Conservation (phyloP, 306 rosid genomes). For the Castanea sativa region DNA sequence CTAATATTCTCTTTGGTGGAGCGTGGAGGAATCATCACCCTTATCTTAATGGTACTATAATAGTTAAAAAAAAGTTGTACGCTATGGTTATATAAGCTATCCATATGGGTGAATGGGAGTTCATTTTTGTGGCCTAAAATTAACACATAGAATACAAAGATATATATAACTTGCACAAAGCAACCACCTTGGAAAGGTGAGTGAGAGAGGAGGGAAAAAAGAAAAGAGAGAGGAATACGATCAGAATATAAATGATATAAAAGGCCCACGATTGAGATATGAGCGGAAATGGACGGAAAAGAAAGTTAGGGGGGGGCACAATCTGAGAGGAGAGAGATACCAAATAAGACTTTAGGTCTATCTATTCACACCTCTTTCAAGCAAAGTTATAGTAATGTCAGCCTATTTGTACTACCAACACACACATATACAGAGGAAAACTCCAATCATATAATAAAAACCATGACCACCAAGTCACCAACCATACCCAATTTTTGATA, state of each 20-base stretch:
- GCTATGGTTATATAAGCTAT: slow-evolving; percentile 33
- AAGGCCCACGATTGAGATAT: slow-evolving; percentile 40
- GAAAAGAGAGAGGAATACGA: slow-evolving; percentile 22
- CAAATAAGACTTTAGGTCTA: slow-evolving; percentile 35
- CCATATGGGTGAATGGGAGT: slow-evolving; percentile 22
- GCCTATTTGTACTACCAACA: slow-evolving; percentile 14
- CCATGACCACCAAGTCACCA: slow-evolving; percentile 10
- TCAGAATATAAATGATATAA: slow-evolving; percentile 36
- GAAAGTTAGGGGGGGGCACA: slow-evolving; percentile 25
- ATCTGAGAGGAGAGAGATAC: slow-evolving; percentile 4
- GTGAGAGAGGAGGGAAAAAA: not conserved
- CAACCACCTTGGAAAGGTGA: slow-evolving; percentile 34
- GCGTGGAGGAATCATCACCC: slow-evolving; percentile 47
- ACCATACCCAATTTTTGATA: not conserved
- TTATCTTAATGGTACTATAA: slow-evolving; percentile 21
- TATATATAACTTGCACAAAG: slow-evolving; percentile 17
- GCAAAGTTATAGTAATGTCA: slow-evolving; percentile 34
- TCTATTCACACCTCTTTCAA: slow-evolving; percentile 48
- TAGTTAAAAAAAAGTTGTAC: slow-evolving; percentile 10
- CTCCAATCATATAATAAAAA: not conserved
- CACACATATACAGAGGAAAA: slow-evolving; percentile 23
- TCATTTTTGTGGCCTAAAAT: slow-evolving; percentile 43
- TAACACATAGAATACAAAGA: slow-evolving; percentile 11
- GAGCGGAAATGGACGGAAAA: slow-evolving; percentile 24
- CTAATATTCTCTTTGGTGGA: slow-evolving; percentile 43